Percentiles rank a stretch among this genome's conserved stretches.
These are phyloP conservation scores for Trichosporon asahii DNA, from an alignment of 1,284 basidiomycete genomes.

Conservation along the genomic window DNA sequence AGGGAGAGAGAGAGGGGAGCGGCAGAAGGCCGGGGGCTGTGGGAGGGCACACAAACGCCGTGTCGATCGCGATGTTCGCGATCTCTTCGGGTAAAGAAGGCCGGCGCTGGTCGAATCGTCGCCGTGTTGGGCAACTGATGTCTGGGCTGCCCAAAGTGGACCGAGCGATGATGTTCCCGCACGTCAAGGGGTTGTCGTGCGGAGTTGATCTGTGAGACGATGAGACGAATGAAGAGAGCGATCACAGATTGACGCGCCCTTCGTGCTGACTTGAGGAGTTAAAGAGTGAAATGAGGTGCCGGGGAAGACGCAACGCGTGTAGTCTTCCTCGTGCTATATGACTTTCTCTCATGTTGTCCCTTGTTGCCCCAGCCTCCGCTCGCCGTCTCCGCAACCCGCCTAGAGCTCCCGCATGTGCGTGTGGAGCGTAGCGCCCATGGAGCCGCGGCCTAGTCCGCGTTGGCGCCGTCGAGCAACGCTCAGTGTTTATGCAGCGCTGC, in stretches of 20 bases:
- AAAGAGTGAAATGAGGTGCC: background rate
- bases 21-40: background rate
- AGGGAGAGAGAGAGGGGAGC: background rate
- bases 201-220: background rate
- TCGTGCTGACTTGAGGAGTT: background rate
- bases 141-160: background rate
- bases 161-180: too few species aligned
- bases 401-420: background rate
- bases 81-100: background rate
- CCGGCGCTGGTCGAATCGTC: background rate
- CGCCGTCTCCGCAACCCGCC: background rate
- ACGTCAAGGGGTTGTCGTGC: background rate
- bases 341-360: background rate
- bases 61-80: background rate
- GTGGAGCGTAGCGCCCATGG: background rate
- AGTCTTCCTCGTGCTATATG: background rate
- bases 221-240: background rate
- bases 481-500: background rate
- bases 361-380: background rate
- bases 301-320: background rate
- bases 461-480: background rate
- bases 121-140: constrained; percentile 1
- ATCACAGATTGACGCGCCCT: background rate
- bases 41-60: background rate
- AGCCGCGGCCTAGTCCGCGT: background rate